A percentile compares a stretch with the other conserved stretches of the same genome.
Evolutionary conservation across 208 protist genomes (phyloP).

Genomic region (Leishmania major): DNA sequence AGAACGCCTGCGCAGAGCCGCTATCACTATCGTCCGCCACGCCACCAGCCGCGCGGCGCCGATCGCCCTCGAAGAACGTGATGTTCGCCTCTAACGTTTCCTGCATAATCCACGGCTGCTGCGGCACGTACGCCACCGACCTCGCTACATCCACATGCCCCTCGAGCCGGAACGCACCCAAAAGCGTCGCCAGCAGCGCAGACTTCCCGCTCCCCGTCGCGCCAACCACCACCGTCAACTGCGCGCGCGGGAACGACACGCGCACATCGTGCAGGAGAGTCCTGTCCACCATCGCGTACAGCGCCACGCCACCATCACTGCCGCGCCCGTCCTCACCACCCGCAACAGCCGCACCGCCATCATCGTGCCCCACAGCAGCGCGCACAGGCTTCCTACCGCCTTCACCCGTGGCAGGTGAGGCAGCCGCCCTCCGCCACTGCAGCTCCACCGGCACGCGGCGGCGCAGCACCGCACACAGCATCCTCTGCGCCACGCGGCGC

Average conservation of each 20-base stretch:
- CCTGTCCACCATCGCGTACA: conserved; percentile 25
- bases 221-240: conserved; percentile 49
- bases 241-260: conserved; percentile 22
- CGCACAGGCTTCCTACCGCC: neutral
- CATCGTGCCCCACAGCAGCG: neutral
- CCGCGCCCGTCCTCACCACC: neutral
- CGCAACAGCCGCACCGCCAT: neutral
- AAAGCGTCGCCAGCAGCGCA: conserved; percentile 36
- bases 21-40: conserved; percentile 14
- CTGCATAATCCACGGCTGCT: conserved; percentile 94
- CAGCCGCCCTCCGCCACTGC: conserved; percentile 13
- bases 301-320: neutral
- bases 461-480: conserved; percentile 3
- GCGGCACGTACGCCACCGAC: conserved; percentile 87
- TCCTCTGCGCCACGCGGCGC: neutral
- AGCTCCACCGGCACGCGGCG: conserved; percentile 23
- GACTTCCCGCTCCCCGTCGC: conserved; percentile 55
- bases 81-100: conserved; percentile 94
- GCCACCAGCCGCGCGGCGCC: neutral
- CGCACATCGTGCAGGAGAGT: conserved; percentile 37
- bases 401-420: conserved; percentile 1
- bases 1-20: neutral
- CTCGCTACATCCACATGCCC: conserved; percentile 9
- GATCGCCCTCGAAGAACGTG: conserved; percentile 72
- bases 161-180: conserved; percentile 32